Evolutionary conservation across 495 filamentous ascomycete species (phyloP).

Genomic region (Delitschia confertaspora): DNA sequence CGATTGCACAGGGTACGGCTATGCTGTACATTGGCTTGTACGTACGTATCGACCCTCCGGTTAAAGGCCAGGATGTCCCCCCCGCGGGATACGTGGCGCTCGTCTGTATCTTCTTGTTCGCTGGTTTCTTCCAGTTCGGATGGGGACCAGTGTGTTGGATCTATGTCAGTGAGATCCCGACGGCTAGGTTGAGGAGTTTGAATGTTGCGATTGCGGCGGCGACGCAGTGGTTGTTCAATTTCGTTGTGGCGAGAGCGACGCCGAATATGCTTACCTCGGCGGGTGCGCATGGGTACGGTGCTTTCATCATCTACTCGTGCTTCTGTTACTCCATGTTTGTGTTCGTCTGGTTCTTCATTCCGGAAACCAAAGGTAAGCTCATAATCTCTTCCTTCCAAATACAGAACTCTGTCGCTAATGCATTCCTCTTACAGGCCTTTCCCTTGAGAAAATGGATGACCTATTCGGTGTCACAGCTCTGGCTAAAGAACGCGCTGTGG

Average conservation of each 20-base stretch:
- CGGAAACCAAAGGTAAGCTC: slow-evolving; percentile 36
- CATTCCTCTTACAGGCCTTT: no score
- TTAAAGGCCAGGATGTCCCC: slow-evolving; percentile 31
- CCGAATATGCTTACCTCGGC: slow-evolving; percentile 30
- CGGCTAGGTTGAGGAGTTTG: slow-evolving; percentile 25
- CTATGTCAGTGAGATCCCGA: slow-evolving; percentile 34
- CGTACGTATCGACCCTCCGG: slow-evolving; percentile 58
- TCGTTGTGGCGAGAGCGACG: slow-evolving; percentile 32
- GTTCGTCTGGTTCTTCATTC: slow-evolving; percentile 32
- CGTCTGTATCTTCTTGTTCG: slow-evolving; percentile 33
- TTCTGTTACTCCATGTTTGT: slow-evolving; percentile 32
- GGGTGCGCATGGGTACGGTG: slow-evolving; percentile 29
- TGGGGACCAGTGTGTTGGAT: slow-evolving; percentile 36
- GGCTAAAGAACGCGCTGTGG: slow-evolving; percentile 20
- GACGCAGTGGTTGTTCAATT: slow-evolving; percentile 38
- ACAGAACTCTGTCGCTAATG: neutral
- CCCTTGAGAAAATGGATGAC: slow-evolving; percentile 35
- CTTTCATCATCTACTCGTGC: slow-evolving; percentile 29
- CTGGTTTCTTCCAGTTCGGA: slow-evolving; percentile 31
- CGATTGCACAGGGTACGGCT: slow-evolving; percentile 56
- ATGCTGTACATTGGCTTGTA: slow-evolving; percentile 82
- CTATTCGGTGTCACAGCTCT: slow-evolving; percentile 32
- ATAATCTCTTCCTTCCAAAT: no score
- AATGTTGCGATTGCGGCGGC: slow-evolving; percentile 33
- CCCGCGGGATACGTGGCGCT: slow-evolving; percentile 31